These are phyloP conservation scores for Monotropa hypopitys DNA, from an alignment of 179 eudicot genomes.

Conservation along the genomic window DNA sequence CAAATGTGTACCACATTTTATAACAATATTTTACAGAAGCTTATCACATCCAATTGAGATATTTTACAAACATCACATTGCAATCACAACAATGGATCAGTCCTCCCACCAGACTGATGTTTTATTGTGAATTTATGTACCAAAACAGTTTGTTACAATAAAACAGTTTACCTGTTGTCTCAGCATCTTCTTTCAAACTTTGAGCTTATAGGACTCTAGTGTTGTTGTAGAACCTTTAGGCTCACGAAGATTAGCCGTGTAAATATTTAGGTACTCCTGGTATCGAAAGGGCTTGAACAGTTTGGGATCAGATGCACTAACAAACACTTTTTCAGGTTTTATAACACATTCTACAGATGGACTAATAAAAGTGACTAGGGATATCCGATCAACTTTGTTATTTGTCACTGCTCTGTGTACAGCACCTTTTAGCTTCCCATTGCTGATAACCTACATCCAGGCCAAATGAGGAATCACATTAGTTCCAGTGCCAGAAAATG, in stretches of 20 bases:
- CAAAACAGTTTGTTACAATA: background rate
- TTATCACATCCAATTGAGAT: background rate
- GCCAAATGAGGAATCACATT: background rate
- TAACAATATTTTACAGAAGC: background rate
- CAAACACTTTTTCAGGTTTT: conserved; percentile 28
- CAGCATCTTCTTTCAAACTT: background rate
- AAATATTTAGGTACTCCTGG: conserved; percentile 14
- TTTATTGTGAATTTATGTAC: too few relatives aligned
- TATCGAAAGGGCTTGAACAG: conserved; percentile 21
- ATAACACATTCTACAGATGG: conserved; percentile 27
- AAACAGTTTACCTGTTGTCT: background rate
- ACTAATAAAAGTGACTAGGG: conserved; percentile 38
- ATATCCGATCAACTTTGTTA: conserved; percentile 23
- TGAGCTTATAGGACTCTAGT: background rate
- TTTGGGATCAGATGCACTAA: conserved; percentile 8
- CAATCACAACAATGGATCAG: background rate
- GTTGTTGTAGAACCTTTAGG: background rate
- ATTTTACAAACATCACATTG: background rate
- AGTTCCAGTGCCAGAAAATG: background rate
- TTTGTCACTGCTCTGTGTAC: conserved; percentile 51
- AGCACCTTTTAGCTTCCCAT: conserved; percentile 39
- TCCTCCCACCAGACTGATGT: too few relatives aligned
- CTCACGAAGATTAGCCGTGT: background rate
- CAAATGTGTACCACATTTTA: background rate
- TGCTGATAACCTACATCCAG: conserved; percentile 38